Base-by-base conservation (phyloP, 1,139 yeast species). In the Candida labiduridarum region DNA sequence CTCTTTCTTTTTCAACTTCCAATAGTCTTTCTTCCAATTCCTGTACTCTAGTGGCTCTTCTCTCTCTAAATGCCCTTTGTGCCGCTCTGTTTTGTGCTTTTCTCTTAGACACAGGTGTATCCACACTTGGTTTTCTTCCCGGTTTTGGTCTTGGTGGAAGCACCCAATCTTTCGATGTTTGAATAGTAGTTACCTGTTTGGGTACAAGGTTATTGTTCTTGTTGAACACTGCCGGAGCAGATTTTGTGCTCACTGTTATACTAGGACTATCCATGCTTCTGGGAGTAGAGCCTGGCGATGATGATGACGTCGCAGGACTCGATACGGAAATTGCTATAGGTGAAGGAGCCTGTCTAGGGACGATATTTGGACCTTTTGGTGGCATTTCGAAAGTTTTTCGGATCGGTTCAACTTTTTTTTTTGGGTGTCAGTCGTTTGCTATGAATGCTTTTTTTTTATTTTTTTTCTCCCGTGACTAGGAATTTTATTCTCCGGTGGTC, bases 31-130 rank as follows among this genome's bases (percentile, higher is more conserved):
- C 68, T 60, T 78, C 78, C 49, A 75, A 59, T 56, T 75, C 79
- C 59, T 79, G 81, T 27, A 79, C 81, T 52, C 83, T 59, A 9
- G 82, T 84, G 16, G 96, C 96, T 59, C 95, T 68, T 59, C 95
- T 72, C 66, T 89, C 90, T 54, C 96, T 69, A 69, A 91, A 92
- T 0, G 97, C 97, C 50, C 98, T 69, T 70, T 91, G 98, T 2
- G 98, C 98, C 25, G 96, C 97, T 52, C 98, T 76, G 65, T 92
- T 92, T 69, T 92, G 97, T 0, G 96, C 96, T 68, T 91, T 90
- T 51, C 97, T 74, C 63, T 89, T 88, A 41, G 85, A 80, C 1
- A 87, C 87, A 0, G 89, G 88, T 0, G 87, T 83, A 56, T 82
- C 88, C 3, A 82, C 83, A 52, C 91, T 80, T 11, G 96, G 96